Evolutionary conservation across 2,329 filamentous ascomycete genomes (phyloP).

Genomic region (Coniochaeta sp.): DNA sequence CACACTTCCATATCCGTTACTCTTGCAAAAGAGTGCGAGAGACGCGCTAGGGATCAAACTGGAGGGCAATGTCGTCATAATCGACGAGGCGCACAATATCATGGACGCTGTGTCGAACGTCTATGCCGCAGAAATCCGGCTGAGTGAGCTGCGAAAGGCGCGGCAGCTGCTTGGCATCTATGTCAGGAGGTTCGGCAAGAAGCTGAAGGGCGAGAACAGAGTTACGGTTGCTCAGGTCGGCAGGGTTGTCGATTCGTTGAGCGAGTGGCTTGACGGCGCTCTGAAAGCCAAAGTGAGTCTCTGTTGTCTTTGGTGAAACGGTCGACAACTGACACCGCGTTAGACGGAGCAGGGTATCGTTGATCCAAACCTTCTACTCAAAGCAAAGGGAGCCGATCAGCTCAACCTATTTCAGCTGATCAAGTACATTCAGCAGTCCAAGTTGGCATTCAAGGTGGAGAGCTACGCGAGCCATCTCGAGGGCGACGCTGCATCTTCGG

Average conservation of each 20-base stretch:
- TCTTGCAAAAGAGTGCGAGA: slow-evolving; percentile 79
- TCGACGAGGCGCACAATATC: slow-evolving; percentile 96
- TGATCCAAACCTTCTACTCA: slow-evolving; percentile 63
- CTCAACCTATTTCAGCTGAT: slow-evolving; percentile 90
- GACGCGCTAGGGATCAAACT: slow-evolving; percentile 83
- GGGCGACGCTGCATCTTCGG: slow-evolving; percentile 25
- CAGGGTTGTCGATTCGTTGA: slow-evolving; percentile 73
- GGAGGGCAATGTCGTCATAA: slow-evolving; percentile 84
- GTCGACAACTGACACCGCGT: neutral
- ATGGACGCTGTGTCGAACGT: slow-evolving; percentile 91
- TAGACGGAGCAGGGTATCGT: slow-evolving; percentile 55
- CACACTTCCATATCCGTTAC: slow-evolving; percentile 83
- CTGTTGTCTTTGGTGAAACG: neutral
- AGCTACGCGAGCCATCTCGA: slow-evolving; percentile 66
- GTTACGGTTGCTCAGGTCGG: slow-evolving; percentile 86
- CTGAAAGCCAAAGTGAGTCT: slow-evolving; percentile 24
- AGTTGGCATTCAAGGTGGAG: slow-evolving; percentile 89
- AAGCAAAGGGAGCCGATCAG: slow-evolving; percentile 83
- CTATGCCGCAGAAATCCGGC: slow-evolving; percentile 68
- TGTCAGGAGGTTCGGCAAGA: slow-evolving; percentile 79
- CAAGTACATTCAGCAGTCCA: slow-evolving; percentile 83
- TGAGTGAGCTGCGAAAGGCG: slow-evolving; percentile 66
- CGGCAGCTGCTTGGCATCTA: slow-evolving; percentile 74
- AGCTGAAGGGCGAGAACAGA: slow-evolving; percentile 82
- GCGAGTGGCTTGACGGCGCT: slow-evolving; percentile 56